Evolutionary conservation across 257 asterid species (phyloP), one percentile per base, ranked within the genome.

Genomic region (Petunia secreta): DNA sequence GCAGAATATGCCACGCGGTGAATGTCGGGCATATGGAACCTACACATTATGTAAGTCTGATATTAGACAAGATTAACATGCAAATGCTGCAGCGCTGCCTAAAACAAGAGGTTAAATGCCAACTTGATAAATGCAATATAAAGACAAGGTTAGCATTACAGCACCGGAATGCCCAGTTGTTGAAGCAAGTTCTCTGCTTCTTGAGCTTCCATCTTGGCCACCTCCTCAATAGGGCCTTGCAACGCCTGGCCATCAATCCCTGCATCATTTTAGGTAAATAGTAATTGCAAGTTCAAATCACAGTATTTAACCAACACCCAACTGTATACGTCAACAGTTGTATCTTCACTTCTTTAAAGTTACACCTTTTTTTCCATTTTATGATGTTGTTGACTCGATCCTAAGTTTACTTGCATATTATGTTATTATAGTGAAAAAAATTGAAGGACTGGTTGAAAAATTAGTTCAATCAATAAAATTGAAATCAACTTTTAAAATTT

Each of bases 1-100:
- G 83, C 97, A 93, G 82, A 93, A 93, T 50, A 93, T 91, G 82
- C 97, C 97, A 73, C 92, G 92, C 16, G 91, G 86, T 41, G 97
- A 93, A 83, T 88, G 82, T 75, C 91, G 88, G 4, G 92, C 86
- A 25, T 88, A 81, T 14, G 97, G 97, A 78, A 84, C 93, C 97
- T 92, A 87, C 79, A 88, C 46, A 80, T 65, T 50, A 11, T 34
- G 43, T 73, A 44, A 73, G 77, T 73, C 11, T 10, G 77, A 50
- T 48, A 50, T 50, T 43, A 10, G 36, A 3, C 6, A 48, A 73
- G 60, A 48, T 73, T 11, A 48, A 73, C 62, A 34, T 11, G 77
- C 1, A 13, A 73, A 73, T 50, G 34, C 44, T 53, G 39, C 58
- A 11, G 5, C 62, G 48, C 34, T 34, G 48, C 80, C 74, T 80